Percentiles rank a stretch among this genome's conserved stretches.
Evolutionary conservation across 345 rosid species (phyloP).

Genomic region (Geranium brycei): DNA sequence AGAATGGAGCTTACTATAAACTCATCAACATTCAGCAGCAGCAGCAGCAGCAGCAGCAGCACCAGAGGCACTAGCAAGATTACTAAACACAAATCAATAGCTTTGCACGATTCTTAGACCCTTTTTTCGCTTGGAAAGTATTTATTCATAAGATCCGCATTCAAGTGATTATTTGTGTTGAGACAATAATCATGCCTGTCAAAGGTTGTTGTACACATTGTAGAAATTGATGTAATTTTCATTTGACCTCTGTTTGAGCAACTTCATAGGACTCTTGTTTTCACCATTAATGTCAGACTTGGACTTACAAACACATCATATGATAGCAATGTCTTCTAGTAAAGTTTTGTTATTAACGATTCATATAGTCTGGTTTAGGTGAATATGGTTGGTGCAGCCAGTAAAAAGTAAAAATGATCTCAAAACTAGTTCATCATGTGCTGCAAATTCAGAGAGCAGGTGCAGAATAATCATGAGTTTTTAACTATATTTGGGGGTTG

Average conservation of each 20-base stretch:
- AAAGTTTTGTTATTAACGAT: neutral
- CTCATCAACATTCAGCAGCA: slow-evolving; percentile 73
- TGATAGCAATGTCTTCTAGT: neutral
- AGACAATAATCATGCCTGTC: neutral
- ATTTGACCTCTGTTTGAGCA: too few relatives aligned
- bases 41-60: slow-evolving; percentile 40
- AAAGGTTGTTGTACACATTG: neutral
- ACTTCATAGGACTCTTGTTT: too few relatives aligned
- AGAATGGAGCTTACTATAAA: slow-evolving; percentile 67
- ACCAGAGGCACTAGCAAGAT: slow-evolving; percentile 9
- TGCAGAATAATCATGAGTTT: neutral
- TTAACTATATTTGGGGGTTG: neutral
- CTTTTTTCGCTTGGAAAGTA: neutral
- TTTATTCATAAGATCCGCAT: too few relatives aligned
- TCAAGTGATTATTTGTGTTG: neutral
- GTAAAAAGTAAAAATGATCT: neutral
- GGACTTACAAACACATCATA: neutral
- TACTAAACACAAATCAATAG: neutral
- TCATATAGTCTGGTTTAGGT: neutral
- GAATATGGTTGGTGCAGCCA: neutral
- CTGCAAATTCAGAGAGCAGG: neutral
- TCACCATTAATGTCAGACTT: too few relatives aligned
- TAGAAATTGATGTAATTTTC: neutral
- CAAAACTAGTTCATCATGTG: neutral
- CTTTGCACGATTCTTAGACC: too few relatives aligned